Base-by-base conservation (phyloP, 2,329 filamentous ascomycete species). In the Aquanectria penicillioides region DNA sequence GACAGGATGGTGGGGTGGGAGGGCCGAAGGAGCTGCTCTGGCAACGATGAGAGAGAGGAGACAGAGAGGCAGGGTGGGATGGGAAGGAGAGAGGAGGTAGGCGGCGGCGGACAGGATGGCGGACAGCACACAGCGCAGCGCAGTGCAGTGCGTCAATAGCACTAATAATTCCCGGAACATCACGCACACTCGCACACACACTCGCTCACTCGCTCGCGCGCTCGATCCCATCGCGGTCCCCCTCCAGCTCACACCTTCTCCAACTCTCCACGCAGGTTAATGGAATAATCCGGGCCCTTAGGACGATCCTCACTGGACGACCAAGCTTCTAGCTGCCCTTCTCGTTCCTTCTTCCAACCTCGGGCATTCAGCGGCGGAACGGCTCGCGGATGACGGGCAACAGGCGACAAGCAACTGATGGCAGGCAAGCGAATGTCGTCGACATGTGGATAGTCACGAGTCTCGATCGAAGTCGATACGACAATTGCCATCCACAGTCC, bases 261-360 rank as follows among this genome's bases (percentile, higher is more conserved):
- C 40, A 18, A 31, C 18, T 17, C 23, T 31, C 29, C 37, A 23
- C 23, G 38, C 31, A 46, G 48, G 48, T 66, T 57, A 43, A 64
- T 66, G 66, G 64, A 56, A 66, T 44, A 65, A 63, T 64, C 52
- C 66, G 66, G 66, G 51, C 61, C 41, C 38, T 47, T 37, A 34
- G 13, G 53, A 34, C 54, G 46, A 59, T 40, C 40, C 64, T 66
- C 48, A 69, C 66, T 69, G 66, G 66, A 23, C 64, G 25, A 40
- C 38, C 10, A n/a, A 28, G 17, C 11, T 52, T 44, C 37, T 53
- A 17, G 49, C 49, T 36, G 17, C 38, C 38, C 28, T 34, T 17
- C 17, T 23, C 12, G 41, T 46, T 26, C 26, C 49, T 48, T 29
- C 29, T 47, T 37, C 48, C 55, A 58, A 58, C 55, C 55, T 58